These are phyloP conservation scores for Neurospora sublineolata DNA, from an alignment of 495 filamentous ascomycete genomes.

Conservation along the genomic window DNA sequence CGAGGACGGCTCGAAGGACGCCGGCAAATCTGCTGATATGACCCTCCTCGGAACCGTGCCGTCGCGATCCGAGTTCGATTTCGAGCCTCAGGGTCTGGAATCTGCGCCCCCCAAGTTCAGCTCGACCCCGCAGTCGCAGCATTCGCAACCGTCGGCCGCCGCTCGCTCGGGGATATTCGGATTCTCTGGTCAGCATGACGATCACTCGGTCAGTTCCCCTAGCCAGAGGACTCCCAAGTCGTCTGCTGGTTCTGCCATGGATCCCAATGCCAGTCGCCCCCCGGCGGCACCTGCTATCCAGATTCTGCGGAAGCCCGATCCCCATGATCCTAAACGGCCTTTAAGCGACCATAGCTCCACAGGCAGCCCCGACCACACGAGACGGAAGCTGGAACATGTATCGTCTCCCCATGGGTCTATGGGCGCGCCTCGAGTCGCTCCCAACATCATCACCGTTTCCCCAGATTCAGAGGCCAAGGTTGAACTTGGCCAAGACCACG, in stretches of 20 bases:
- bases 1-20: constrained; percentile 15
- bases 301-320: constrained; percentile 28
- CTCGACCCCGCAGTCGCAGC: constrained; percentile 29
- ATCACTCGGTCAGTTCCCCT: constrained; percentile 21
- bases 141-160: constrained; percentile 21
- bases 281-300: constrained; percentile 20
- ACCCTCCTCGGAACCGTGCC: constrained; percentile 17
- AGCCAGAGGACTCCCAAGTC: constrained; percentile 29
- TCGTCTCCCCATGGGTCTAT: constrained; percentile 23
- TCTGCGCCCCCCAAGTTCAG: constrained; percentile 27
- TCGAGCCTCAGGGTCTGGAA: constrained; percentile 22
- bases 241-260: constrained; percentile 12
- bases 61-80: constrained; percentile 26
- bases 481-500: constrained; percentile 1
- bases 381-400: constrained; percentile 31
- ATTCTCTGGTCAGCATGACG: constrained; percentile 14
- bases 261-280: constrained; percentile 11
- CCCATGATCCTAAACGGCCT: constrained; percentile 26
- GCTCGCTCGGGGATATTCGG: constrained; percentile 11
- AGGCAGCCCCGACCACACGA: constrained; percentile 31
- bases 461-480: constrained; percentile 8
- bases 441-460: constrained; percentile 3
- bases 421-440: constrained; percentile 2
- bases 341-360: constrained; percentile 27
- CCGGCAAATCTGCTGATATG: constrained; percentile 13